Conservation (phyloP, 176 grass and related monocot genomes). For the Typha latifolia region DNA sequence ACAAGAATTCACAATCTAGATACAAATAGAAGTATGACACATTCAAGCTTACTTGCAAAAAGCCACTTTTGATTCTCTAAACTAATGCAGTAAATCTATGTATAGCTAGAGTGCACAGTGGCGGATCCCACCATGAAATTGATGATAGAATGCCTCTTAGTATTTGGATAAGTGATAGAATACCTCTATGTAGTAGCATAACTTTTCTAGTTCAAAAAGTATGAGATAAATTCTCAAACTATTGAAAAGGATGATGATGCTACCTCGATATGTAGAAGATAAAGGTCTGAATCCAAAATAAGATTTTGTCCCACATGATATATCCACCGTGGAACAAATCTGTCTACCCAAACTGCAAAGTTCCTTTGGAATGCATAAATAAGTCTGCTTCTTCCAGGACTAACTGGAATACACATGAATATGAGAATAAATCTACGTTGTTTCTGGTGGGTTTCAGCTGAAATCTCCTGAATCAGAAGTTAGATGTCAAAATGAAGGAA, state of each 20-base stretch:
- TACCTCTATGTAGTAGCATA: no score
- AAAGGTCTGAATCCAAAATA: slow-evolving; percentile 73
- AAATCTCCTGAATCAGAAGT: slow-evolving; percentile 18
- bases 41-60: no score
- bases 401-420: slow-evolving; percentile 76
- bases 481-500: not conserved
- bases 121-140: not conserved
- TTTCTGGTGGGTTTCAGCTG: slow-evolving; percentile 18
- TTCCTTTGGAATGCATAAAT: slow-evolving; percentile 58
- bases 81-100: no score
- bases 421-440: slow-evolving; percentile 25
- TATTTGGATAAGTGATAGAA: no score
- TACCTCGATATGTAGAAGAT: slow-evolving; percentile 84
- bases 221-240: not conserved
- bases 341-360: slow-evolving; percentile 41
- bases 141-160: not conserved
- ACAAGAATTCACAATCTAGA: no score
- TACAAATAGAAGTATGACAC: no score
- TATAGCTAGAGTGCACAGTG: not conserved
- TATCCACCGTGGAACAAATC: slow-evolving; percentile 54
- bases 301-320: slow-evolving; percentile 44
- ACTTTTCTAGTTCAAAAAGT: not conserved
- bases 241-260: not conserved
- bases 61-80: no score
- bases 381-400: slow-evolving; percentile 58